Conservation (phyloP, 345 rosid genomes). For the Eutrema yunnanense region DNA sequence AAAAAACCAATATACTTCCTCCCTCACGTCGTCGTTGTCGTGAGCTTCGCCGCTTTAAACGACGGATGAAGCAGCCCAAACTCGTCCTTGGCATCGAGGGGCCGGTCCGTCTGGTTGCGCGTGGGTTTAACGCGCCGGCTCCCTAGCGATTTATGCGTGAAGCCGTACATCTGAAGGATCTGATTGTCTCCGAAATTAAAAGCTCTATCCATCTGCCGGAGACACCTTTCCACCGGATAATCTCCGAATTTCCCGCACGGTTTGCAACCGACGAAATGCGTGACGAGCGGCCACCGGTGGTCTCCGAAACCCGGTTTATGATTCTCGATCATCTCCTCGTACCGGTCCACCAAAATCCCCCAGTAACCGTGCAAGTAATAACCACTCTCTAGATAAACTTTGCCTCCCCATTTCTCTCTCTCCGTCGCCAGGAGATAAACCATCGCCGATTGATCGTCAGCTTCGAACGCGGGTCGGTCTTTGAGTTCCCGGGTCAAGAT, state of each 20-base stretch:
- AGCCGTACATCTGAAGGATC: conserved; percentile 63
- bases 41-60: conserved; percentile 31
- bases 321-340: conserved; percentile 67
- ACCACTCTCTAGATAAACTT: conserved; percentile 62
- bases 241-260: conserved; percentile 71
- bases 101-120: conserved; percentile 38
- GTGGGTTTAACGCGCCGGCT: conserved; percentile 45
- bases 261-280: conserved; percentile 81
- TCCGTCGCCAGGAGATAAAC: conserved; percentile 58
- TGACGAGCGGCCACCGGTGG: conserved; percentile 71
- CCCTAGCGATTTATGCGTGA: conserved; percentile 40
- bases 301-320: conserved; percentile 65
- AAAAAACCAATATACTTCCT: neutral
- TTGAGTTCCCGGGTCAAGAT: conserved; percentile 52
- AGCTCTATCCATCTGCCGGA: conserved; percentile 73
- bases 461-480: conserved; percentile 59
- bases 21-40: neutral
- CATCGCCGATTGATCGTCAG: conserved; percentile 73
- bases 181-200: conserved; percentile 75
- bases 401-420: conserved; percentile 58
- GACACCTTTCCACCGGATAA: conserved; percentile 61
- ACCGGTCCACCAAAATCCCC: conserved; percentile 67
- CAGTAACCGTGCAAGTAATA: conserved; percentile 71
- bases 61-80: conserved; percentile 37
- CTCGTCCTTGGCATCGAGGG: conserved; percentile 37